Evolutionary conservation across 352 stramenopile species (phyloP), one percentile per base, ranked within the genome.

Genomic region (Phytophthora agathidicida): DNA sequence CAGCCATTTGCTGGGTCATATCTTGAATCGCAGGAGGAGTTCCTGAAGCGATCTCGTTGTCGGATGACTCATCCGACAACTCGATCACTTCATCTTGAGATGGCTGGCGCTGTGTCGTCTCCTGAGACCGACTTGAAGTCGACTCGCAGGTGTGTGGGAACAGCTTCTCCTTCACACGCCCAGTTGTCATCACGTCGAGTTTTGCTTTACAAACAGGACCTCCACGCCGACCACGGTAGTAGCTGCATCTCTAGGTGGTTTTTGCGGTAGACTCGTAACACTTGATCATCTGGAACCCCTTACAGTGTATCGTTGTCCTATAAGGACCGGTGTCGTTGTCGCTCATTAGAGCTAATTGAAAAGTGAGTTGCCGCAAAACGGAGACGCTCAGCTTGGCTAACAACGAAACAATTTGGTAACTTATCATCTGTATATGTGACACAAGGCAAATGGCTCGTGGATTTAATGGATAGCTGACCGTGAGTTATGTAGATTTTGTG

Each of bases 151-250:
- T 39, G 24, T 56, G 47, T 2, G 47, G 33, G 27, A 56, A 46
- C 5, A 22, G 6, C 2, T 30, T 56, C 14, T 56, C 35, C 3
- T 7, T 2, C 3, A 39, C 23, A 5, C 9, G 7, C 5, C 37
- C 49, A 26, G 42, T 10, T 2, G 24, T 35, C 27, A 42, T 33
- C 1, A 58, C 49, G 13, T 58, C 49, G 3, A 58, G 13, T n/a
- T 58, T 48, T 3, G 26, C 36, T 19, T 58, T 47, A 16, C 49
- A 42, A n/a, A n/a, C n/a, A n/a, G n/a, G n/a, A n/a, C n/a, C n/a
- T 37, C 49, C 37, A 6, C 36, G 26, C 5, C 49, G 37, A n/a
- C n/a, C n/a, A n/a, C n/a, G n/a, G 11, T 58, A 58, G 26, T 26
- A 58, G 19, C 24, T 49, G 49, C 35, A 58, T 10, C 49, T 9